Evolutionary conservation across 139 green algal species (phyloP).

Genomic region (Medakamo hakoo): DNA sequence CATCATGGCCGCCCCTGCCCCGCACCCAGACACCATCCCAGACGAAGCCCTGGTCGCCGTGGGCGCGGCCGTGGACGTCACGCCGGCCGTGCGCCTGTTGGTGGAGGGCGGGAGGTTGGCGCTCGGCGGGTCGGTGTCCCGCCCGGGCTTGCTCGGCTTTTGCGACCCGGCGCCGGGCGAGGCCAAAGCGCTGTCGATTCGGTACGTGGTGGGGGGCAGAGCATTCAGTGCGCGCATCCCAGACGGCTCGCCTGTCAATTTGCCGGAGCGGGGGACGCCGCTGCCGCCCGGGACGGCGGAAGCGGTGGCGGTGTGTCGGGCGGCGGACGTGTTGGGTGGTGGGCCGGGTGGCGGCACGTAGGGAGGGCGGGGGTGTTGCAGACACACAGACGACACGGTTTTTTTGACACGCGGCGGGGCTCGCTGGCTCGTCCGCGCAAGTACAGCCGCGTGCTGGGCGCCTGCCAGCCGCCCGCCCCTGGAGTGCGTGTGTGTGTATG

Average conservation of each 20-base stretch:
- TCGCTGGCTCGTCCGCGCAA: no score
- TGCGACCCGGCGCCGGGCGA: constrained; percentile 21
- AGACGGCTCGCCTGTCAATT: not conserved
- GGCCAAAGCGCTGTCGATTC: constrained; percentile 24
- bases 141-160: constrained; percentile 36
- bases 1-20: no score
- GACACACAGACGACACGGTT: no score
- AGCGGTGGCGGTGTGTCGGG: not conserved
- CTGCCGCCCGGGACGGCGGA: not conserved
- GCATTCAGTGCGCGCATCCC: constrained; percentile 1
- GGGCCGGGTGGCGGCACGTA: no score
- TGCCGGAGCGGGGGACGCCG: not conserved
- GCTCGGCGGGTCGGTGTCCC: constrained; percentile 3
- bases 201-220: constrained; percentile 9
- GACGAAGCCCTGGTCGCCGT: no score
- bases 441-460: no score
- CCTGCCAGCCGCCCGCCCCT: no score
- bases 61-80: constrained; percentile 30
- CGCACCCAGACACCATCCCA: no score
- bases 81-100: constrained; percentile 27
- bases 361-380: no score
- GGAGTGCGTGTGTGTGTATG: no score
- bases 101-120: constrained; percentile 4
- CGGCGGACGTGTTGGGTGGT: not conserved
- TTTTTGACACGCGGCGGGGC: no score